These are phyloP conservation scores for Rubia yunnanensis DNA, from an alignment of 257 asterid genomes.

Conservation along the genomic window DNA sequence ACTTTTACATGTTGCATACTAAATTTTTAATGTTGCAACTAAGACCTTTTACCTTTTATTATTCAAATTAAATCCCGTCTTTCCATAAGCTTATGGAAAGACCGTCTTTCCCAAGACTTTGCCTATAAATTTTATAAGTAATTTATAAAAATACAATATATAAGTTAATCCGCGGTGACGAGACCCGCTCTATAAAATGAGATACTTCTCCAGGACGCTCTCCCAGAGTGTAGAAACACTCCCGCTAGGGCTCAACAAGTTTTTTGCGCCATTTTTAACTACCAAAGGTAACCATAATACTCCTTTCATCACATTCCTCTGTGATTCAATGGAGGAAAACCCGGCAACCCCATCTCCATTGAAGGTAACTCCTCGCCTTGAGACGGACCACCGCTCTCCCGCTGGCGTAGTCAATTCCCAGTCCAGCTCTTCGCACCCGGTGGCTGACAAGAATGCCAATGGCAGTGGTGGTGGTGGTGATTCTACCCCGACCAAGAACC, in stretches of 20 bases:
- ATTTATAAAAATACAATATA: no score
- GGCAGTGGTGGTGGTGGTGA: constrained; percentile 12
- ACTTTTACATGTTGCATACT: no score
- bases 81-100: no score
- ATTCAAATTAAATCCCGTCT: no score
- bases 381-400: constrained; percentile 16
- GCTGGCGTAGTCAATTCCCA: constrained; percentile 10
- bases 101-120: no score
- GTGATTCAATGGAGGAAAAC: constrained; percentile 31
- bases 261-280: constrained; percentile 13
- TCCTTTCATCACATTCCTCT: background rate
- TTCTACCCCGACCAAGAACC: constrained; percentile 20
- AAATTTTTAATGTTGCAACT: no score
- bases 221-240: background rate
- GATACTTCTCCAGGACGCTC: constrained; percentile 13
- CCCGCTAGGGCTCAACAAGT: constrained; percentile 4
- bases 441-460: constrained; percentile 3
- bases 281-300: background rate
- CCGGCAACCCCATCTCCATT: constrained; percentile 18
- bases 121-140: no score
- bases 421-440: constrained; percentile 27
- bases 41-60: no score
- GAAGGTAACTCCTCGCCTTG: constrained; percentile 19
- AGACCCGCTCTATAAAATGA: no score
- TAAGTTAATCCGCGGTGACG: no score